Conservation (phyloP, 106 monocot species). For the Apostasia shenzhenica region DNA sequence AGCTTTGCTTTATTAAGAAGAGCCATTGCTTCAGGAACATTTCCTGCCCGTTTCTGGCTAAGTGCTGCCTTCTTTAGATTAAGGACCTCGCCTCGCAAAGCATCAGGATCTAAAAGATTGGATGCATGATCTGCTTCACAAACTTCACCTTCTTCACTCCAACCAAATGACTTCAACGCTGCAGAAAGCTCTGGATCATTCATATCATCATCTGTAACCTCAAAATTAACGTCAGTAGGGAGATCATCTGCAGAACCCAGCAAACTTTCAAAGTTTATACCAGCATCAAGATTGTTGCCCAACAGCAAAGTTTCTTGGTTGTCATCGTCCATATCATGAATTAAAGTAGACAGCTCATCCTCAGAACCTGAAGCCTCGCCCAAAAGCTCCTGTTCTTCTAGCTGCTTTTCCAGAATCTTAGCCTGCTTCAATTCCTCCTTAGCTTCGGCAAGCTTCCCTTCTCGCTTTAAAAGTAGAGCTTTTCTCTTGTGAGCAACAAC, state of each 20-base stretch:
- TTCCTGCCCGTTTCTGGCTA: slow-evolving; percentile 63
- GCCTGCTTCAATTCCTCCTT: slow-evolving; percentile 98
- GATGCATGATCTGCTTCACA: slow-evolving; percentile 1
- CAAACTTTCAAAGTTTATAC: slow-evolving; percentile 36
- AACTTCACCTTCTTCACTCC: slow-evolving; percentile 62
- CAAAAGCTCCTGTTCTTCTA: slow-evolving; percentile 86
- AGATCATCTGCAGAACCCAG: slow-evolving; percentile 38
- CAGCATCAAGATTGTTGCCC: slow-evolving; percentile 13
- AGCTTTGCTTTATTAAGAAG: slow-evolving; percentile 84
- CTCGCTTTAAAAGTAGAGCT: slow-evolving; percentile 74
- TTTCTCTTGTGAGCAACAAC: slow-evolving; percentile 75
- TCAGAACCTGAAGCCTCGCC: slow-evolving; percentile 78
- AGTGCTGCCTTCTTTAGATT: slow-evolving; percentile 75
- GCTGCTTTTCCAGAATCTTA: slow-evolving; percentile 79
- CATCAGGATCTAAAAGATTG: slow-evolving; percentile 23
- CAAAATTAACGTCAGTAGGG: slow-evolving; percentile 41
- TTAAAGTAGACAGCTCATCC: slow-evolving; percentile 73
- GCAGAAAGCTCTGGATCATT: slow-evolving; percentile 79
- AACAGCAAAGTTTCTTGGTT: slow-evolving; percentile 39
- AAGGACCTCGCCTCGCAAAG: slow-evolving; percentile 39
- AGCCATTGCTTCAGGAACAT: slow-evolving; percentile 57
- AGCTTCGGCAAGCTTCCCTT: slow-evolving; percentile 92
- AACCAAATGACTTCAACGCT: slow-evolving; percentile 90
- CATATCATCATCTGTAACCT: slow-evolving; percentile 88
- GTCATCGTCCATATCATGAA: slow-evolving; percentile 58